Conservation (phyloP, 768 basidiomycete genomes). For the Myochromella boudieri region DNA sequence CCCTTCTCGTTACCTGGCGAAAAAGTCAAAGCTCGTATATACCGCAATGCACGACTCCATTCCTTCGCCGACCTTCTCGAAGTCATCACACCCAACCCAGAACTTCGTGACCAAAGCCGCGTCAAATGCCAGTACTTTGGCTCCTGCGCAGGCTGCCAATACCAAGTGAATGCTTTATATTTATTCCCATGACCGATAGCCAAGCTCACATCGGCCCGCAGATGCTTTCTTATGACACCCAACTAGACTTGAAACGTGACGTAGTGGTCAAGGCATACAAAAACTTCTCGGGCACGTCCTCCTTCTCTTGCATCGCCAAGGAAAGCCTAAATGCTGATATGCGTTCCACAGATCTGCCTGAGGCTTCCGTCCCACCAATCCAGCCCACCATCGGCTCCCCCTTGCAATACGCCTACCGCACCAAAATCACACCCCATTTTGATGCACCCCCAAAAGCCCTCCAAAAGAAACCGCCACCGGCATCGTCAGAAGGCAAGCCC, state of each 20-base stretch:
- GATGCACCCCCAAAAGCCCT: slow-evolving; percentile 62
- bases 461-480: slow-evolving; percentile 23
- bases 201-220: slow-evolving; percentile 23
- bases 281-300: slow-evolving; percentile 65
- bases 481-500: slow-evolving; percentile 34
- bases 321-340: slow-evolving; percentile 1
- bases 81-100: slow-evolving; percentile 60
- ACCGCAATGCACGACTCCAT: slow-evolving; percentile 66
- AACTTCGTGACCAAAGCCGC: slow-evolving; percentile 62
- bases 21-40: slow-evolving; percentile 68
- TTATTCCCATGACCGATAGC: not conserved
- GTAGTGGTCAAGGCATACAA: slow-evolving; percentile 84
- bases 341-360: slow-evolving; percentile 46
- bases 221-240: slow-evolving; percentile 87
- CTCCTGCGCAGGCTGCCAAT: slow-evolving; percentile 90
- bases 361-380: slow-evolving; percentile 60
- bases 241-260: slow-evolving; percentile 83
- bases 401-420: slow-evolving; percentile 87
- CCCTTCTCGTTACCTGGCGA: slow-evolving; percentile 89
- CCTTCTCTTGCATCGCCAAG: slow-evolving; percentile 11
- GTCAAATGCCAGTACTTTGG: slow-evolving; percentile 88
- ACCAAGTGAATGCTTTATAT: slow-evolving; percentile 58
- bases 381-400: slow-evolving; percentile 83
- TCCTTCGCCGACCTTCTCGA: slow-evolving; percentile 76
- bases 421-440: slow-evolving; percentile 98